Percentiles rank a stretch among this genome's conserved stretches.
Evolutionary conservation across 768 basidiomycete species (phyloP).

Genomic region (Mycena vitilis): DNA sequence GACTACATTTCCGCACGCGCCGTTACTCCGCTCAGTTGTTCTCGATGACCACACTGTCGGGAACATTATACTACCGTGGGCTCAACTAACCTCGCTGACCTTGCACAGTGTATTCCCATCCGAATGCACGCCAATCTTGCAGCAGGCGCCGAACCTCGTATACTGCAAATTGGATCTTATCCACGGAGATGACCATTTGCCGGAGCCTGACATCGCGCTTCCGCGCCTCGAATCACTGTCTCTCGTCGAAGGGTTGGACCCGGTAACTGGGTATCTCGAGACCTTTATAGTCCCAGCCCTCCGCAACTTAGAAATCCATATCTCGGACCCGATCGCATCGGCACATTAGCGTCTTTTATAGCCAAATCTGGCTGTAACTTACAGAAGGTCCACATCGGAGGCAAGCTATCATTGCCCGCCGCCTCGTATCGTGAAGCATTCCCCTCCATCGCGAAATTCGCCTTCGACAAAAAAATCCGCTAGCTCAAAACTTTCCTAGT

Average conservation of each 20-base stretch:
- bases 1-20: too few relatives aligned
- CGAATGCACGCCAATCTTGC: not conserved
- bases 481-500: too few relatives aligned
- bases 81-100: constrained; percentile 2
- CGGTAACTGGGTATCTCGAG: not conserved
- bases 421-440: not conserved
- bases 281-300: not conserved
- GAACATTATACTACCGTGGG: not conserved
- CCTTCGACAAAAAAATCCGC: not conserved
- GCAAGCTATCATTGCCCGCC: not conserved
- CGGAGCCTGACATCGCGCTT: not conserved
- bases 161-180: not conserved
- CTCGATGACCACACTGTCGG: not conserved
- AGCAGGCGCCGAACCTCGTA: not conserved
- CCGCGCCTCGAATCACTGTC: not conserved
- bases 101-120: not conserved
- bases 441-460: not conserved
- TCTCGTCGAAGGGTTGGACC: not conserved
- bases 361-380: constrained; percentile 1
- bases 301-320: not conserved
- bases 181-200: not conserved
- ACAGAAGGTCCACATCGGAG: not conserved
- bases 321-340: not conserved
- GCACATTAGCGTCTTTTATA: not conserved
- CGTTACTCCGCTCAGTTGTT: not conserved